Evolutionary conservation across 2,329 filamentous ascomycete species (phyloP).

Genomic region (Sporothrix humicola): DNA sequence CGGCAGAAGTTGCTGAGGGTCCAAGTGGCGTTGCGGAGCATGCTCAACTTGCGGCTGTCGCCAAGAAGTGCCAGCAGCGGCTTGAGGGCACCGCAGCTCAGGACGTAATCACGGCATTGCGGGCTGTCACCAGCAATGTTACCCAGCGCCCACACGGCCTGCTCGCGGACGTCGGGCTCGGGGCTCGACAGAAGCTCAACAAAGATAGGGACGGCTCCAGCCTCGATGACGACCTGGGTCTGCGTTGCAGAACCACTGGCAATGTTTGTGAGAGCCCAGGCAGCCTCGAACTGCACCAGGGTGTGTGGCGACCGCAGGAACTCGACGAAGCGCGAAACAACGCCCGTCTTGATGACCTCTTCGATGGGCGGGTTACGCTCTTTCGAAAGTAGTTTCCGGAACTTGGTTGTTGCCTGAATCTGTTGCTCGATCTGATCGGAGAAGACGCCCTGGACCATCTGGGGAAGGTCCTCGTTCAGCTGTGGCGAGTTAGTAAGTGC

Average conservation of each 20-base stretch:
- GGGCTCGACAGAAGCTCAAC: constrained; percentile 94
- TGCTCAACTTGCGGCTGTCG: constrained; percentile 98
- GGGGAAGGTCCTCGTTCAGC: constrained; percentile 96
- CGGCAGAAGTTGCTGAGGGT: constrained; percentile 99
- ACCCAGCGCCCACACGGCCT: constrained; percentile 97
- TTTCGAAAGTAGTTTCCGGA: constrained; percentile 96
- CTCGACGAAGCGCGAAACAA: constrained; percentile 96
- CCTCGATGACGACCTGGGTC: constrained; percentile 98
- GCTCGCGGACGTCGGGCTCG: constrained; percentile 96
- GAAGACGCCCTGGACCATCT: constrained; percentile 98
- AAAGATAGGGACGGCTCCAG: constrained; percentile 96
- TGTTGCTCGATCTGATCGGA: constrained; percentile 98
- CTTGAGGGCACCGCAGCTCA: constrained; percentile 87
- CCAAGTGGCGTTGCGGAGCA: constrained; percentile 98
- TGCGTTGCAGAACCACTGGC: constrained; percentile 95
- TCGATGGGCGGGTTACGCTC: constrained; percentile 99
- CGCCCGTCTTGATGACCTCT: constrained; percentile 98
- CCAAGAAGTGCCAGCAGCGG: constrained; percentile 88
- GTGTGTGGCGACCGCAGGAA: constrained; percentile 98
- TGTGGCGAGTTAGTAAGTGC: constrained; percentile 48
- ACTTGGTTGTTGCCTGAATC: constrained; percentile 97
- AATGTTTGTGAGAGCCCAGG: constrained; percentile 99
- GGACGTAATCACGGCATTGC: constrained; percentile 94
- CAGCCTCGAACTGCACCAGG: constrained; percentile 97
- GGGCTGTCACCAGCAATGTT: constrained; percentile 99